A percentile compares a stretch with the other conserved stretches of the same genome.
Evolutionary conservation across 164 flowering plant genomes (phyloP).

Genomic region (Houttuynia cordata): DNA sequence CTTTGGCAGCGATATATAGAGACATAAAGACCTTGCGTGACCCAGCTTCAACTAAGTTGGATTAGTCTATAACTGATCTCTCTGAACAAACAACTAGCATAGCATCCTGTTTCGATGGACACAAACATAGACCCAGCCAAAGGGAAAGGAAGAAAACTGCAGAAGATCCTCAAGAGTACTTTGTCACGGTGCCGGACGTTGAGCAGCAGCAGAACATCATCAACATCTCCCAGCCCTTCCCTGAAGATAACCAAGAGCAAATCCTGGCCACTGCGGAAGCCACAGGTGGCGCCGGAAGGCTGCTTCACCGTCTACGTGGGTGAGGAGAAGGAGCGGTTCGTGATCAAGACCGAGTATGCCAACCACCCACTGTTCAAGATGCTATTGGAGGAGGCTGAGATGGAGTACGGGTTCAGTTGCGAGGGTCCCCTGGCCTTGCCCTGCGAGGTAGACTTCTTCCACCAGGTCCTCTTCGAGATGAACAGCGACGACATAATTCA

Average conservation of each 20-base stretch:
- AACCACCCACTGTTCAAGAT: constrained; percentile 52
- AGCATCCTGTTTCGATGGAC: neutral
- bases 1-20: no score
- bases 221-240: constrained; percentile 2
- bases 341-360: constrained; percentile 31
- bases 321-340: constrained; percentile 33
- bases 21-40: no score
- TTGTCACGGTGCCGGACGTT: constrained; percentile 50
- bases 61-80: neutral
- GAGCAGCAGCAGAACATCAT: constrained; percentile 7
- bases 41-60: no score
- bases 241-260: constrained; percentile 23
- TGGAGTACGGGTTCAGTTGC: constrained; percentile 36
- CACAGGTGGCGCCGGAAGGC: constrained; percentile 31
- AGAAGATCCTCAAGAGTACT: constrained; percentile 36
- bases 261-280: constrained; percentile 31
- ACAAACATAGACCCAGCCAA: neutral
- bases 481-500: constrained; percentile 17
- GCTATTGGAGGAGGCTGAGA: constrained; percentile 51
- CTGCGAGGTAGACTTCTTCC: constrained; percentile 37
- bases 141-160: constrained; percentile 14
- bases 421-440: constrained; percentile 48
- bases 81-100: neutral
- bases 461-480: constrained; percentile 37
- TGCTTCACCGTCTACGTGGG: constrained; percentile 58